Conservation (phyloP, 306 rosid genomes). For the Ceratonia siliqua region DNA sequence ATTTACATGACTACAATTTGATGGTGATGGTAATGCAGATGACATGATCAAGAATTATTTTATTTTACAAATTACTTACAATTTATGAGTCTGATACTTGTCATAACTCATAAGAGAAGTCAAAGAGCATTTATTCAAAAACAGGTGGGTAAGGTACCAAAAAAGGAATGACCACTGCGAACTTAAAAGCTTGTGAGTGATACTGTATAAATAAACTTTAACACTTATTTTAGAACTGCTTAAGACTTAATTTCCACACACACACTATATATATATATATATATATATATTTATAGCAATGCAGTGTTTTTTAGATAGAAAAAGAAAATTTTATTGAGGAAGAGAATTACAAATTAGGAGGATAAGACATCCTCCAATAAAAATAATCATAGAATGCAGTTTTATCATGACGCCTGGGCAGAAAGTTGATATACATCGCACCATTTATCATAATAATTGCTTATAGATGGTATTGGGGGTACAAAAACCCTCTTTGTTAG, state of each 20-base stretch:
- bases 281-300: slow-evolving; percentile 10
- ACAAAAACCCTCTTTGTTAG: too few relatives aligned
- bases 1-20: neutral
- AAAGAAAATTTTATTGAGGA: too few relatives aligned
- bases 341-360: too few relatives aligned
- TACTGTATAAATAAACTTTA: slow-evolving; percentile 5
- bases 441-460: slow-evolving; percentile 35
- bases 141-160: neutral
- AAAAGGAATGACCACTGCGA: slow-evolving; percentile 7
- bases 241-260: slow-evolving; percentile 20
- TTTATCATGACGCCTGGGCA: slow-evolving; percentile 20
- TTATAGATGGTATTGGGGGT: neutral
- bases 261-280: too few relatives aligned
- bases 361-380: too few relatives aligned
- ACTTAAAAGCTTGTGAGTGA: slow-evolving; percentile 24
- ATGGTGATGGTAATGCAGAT: neutral
- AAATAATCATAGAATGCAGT: too few relatives aligned
- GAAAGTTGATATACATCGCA: slow-evolving; percentile 11
- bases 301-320: too few relatives aligned
- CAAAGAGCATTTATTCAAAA: too few relatives aligned
- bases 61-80: neutral
- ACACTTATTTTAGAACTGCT: slow-evolving; percentile 21
- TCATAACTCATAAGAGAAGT: slow-evolving; percentile 8
- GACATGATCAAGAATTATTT: neutral
- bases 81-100: neutral